phyloP scores from a whole-genome alignment of 345 rosid species.

The Sisymbrium irio region DNA sequence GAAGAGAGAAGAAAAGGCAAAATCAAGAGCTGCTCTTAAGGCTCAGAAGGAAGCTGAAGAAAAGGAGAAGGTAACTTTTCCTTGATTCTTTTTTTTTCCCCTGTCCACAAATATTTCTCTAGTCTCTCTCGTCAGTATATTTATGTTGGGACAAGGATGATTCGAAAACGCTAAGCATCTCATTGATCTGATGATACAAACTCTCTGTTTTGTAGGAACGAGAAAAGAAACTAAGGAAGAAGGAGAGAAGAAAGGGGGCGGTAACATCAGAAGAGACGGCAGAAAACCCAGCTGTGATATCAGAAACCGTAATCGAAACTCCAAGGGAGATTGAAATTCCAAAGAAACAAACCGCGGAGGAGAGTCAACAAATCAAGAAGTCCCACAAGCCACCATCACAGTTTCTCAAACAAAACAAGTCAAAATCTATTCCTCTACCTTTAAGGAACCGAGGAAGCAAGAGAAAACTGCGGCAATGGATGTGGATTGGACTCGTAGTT shows the following conservation, averaged over 20 bases:
- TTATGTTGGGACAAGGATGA: neutral
- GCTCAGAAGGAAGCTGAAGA: constrained; percentile 78
- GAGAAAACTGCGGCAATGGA: constrained; percentile 73
- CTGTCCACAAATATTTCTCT: neutral
- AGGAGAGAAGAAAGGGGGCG: constrained; percentile 50
- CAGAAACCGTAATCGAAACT: constrained; percentile 42
- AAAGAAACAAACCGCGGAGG: constrained; percentile 26
- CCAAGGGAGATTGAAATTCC: constrained; percentile 28
- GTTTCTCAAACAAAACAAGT: constrained; percentile 55
- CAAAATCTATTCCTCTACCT: constrained; percentile 61
- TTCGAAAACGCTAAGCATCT: neutral
- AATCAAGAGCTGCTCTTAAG: constrained; percentile 61
- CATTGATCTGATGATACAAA: constrained; percentile 1
- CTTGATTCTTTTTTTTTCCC: too few species aligned
- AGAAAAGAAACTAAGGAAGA: constrained; percentile 79
- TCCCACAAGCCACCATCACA: constrained; percentile 43
- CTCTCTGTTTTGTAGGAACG: constrained; percentile 50
- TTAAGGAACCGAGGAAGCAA: constrained; percentile 62
- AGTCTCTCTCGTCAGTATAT: neutral
- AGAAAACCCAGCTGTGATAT: constrained; percentile 25
- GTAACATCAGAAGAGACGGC: constrained; percentile 24
- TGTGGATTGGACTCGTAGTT: constrained; percentile 55
- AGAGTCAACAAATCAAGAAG: constrained; percentile 52
- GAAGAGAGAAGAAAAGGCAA: constrained; percentile 66
- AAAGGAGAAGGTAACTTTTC: constrained; percentile 60